phyloP scores from a whole-genome alignment of 2,329 filamentous ascomycete genomes.

The Metarhizium robertsii region DNA sequence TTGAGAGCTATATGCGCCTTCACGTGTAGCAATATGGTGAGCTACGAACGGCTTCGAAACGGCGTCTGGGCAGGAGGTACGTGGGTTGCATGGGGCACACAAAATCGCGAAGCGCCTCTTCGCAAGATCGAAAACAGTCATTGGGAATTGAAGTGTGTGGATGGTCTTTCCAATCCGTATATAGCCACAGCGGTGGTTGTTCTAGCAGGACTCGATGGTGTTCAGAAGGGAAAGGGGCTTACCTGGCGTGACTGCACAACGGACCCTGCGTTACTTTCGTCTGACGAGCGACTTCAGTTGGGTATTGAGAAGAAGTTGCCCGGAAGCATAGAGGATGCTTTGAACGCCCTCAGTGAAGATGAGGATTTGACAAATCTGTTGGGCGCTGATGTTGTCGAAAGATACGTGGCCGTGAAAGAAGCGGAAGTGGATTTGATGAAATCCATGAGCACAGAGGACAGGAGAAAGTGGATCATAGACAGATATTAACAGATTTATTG shows the following conservation, averaged over 20 bases:
- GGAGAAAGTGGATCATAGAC: conserved; percentile 53
- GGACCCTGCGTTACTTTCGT: conserved; percentile 43
- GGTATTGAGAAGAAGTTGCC: conserved; percentile 49
- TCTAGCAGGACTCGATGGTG: conserved; percentile 19
- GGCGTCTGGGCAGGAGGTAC: conserved; percentile 70
- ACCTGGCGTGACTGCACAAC: conserved; percentile 41
- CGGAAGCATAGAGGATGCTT: conserved; percentile 40
- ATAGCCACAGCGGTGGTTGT: conserved; percentile 36
- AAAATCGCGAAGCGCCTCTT: conserved; percentile 70
- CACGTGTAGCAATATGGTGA: conserved; percentile 53
- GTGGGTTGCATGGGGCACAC: conserved; percentile 72
- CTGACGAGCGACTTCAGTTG: conserved; percentile 37
- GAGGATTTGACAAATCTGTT: conserved; percentile 34
- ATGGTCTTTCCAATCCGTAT: conserved; percentile 73
- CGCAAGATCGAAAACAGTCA: conserved; percentile 56
- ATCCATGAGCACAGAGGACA: conserved; percentile 36
- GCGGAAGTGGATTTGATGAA: conserved; percentile 37
- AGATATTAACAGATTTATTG: conserved; percentile 35
- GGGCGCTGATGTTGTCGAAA: conserved; percentile 39
- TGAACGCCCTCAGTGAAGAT: conserved; percentile 41
- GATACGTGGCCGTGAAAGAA: conserved; percentile 50
- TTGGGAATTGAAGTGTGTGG: conserved; percentile 73
- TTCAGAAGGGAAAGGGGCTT: conserved; percentile 25
- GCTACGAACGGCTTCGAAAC: conserved; percentile 60
- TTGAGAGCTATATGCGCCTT: conserved; percentile 60